A percentile compares a stretch with the other conserved stretches of the same genome.
phyloP scores from a whole-genome alignment of 2,329 filamentous ascomycete genomes.

The Aspergillus amoenus region DNA sequence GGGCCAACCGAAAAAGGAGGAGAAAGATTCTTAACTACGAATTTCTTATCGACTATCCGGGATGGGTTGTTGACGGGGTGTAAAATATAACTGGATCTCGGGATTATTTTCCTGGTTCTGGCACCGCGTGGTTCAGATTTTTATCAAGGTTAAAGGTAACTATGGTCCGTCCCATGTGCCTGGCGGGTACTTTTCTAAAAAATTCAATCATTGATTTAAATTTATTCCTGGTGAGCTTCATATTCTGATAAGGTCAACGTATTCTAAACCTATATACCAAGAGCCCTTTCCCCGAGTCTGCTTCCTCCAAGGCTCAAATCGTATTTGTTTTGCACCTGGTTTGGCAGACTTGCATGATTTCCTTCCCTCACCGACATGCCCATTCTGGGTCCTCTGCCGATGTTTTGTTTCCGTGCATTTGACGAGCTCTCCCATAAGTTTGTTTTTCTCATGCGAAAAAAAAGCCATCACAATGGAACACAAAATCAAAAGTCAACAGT shows the following conservation, averaged over 20 bases:
- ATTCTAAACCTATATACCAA: conserved; percentile 6
- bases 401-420: neutral
- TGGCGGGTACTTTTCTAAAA: too few species aligned
- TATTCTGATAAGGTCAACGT: conserved; percentile 4
- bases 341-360: neutral
- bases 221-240: neutral
- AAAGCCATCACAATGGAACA: neutral
- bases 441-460: neutral
- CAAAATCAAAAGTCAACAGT: neutral
- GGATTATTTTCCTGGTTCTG: too few species aligned
- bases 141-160: too few species aligned
- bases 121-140: too few species aligned
- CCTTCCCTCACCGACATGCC: neutral
- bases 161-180: too few species aligned
- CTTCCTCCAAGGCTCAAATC: neutral
- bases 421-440: neutral
- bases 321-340: conserved; percentile 3
- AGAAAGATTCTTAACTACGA: too few species aligned
- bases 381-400: neutral
- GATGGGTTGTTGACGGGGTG: too few species aligned
- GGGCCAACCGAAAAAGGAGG: too few species aligned
- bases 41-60: too few species aligned
- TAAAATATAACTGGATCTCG: too few species aligned
- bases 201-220: neutral
- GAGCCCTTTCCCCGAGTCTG: neutral